Conservation (phyloP, 2,329 filamentous ascomycete species). For the Fusarium setosum region DNA sequence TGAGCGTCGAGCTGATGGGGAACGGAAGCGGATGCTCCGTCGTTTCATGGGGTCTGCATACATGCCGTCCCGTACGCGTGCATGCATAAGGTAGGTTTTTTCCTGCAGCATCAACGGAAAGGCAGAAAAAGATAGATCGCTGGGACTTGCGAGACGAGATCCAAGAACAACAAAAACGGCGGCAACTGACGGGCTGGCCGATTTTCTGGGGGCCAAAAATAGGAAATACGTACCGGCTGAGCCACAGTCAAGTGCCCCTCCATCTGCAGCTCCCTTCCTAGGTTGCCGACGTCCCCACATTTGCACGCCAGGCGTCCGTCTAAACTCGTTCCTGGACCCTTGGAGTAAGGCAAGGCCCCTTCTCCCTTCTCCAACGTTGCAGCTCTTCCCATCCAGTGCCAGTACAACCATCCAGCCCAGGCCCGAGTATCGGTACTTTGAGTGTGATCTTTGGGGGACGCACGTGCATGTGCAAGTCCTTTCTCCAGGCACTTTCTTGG, state of each 20-base stretch:
- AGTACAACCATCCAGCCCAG: conserved; percentile 26
- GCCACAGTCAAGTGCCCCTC: conserved; percentile 29
- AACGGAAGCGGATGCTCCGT: conserved; percentile 19
- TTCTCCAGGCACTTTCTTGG: not conserved
- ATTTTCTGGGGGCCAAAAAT: conserved; percentile 40
- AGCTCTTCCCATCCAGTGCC: conserved; percentile 16
- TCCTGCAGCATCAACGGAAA: conserved; percentile 27
- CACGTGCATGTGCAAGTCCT: conserved; percentile 34
- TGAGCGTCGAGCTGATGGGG: conserved; percentile 15
- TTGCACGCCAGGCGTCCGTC: conserved; percentile 22
- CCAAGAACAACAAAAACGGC: conserved; percentile 2
- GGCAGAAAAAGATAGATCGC: conserved; percentile 28
- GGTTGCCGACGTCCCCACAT: not conserved
- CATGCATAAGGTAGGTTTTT: conserved; percentile 31
- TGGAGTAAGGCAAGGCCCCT: not conserved
- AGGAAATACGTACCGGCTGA: conserved; percentile 32
- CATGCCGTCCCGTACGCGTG: conserved; percentile 13
- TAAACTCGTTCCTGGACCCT: conserved; percentile 25
- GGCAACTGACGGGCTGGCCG: conserved; percentile 30
- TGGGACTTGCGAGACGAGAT: conserved; percentile 18
- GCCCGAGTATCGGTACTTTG: conserved; percentile 38
- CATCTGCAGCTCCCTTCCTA: not conserved
- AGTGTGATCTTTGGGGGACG: conserved; percentile 9
- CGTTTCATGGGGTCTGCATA: conserved; percentile 16
- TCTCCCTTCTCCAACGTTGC: conserved; percentile 25